phyloP scores from a whole-genome alignment of 129 eudicot genomes.

The Gnaphalium uliginosum region DNA sequence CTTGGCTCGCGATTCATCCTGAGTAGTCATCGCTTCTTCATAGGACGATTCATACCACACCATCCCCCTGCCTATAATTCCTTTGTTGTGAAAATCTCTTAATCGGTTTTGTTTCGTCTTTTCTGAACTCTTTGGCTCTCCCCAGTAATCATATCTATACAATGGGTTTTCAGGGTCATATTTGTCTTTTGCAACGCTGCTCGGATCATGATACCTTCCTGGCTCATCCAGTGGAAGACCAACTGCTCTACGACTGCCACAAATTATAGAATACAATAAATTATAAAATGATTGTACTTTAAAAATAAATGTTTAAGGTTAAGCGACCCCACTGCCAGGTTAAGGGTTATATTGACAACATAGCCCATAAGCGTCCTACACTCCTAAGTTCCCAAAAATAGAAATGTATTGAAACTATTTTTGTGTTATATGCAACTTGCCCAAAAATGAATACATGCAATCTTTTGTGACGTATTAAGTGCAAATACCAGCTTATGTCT shows the following conservation, averaged over 20 bases:
- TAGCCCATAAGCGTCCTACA: too few species aligned
- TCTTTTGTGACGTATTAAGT: background rate
- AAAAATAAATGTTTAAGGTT: too few species aligned
- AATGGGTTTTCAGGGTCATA: slow-evolving; percentile 78
- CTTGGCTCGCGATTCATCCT: slow-evolving; percentile 48
- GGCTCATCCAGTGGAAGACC: slow-evolving; percentile 94
- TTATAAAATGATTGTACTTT: too few species aligned
- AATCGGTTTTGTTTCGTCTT: slow-evolving; percentile 72
- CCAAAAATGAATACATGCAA: background rate
- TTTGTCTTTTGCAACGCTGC: slow-evolving; percentile 57
- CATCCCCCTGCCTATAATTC: slow-evolving; percentile 74
- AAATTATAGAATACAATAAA: background rate
- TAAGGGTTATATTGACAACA: too few species aligned
- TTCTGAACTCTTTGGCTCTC: slow-evolving; percentile 93
- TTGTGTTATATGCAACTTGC: background rate
- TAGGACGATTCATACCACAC: slow-evolving; percentile 83
- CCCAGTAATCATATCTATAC: slow-evolving; percentile 94
- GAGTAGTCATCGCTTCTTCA: slow-evolving; percentile 70
- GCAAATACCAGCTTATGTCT: slow-evolving; percentile 84
- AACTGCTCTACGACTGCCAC: slow-evolving; percentile 77
- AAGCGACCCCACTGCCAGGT: too few species aligned
- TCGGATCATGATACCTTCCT: slow-evolving; percentile 75
- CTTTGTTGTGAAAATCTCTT: slow-evolving; percentile 84
- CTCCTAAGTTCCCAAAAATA: too few species aligned
- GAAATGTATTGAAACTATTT: background rate